A percentile compares a stretch with the other conserved stretches of the same genome.
Conservation (phyloP, 495 filamentous ascomycete genomes). For the Saxophila tyrrhenica region DNA sequence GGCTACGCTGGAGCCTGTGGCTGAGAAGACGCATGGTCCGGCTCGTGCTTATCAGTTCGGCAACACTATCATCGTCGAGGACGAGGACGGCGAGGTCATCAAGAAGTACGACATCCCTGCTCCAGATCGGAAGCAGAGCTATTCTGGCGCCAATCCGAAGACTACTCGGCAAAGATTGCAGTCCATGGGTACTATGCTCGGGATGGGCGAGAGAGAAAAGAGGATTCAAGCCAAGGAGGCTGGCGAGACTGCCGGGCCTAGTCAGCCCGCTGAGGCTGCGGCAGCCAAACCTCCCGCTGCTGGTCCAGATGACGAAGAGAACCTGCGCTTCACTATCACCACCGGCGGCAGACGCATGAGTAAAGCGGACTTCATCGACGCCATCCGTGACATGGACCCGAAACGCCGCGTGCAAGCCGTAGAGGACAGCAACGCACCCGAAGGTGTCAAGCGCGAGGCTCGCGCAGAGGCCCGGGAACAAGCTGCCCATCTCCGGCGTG, state of each 20-base stretch:
- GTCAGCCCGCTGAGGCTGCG: conserved; percentile 33
- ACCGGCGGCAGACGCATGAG: conserved; percentile 68
- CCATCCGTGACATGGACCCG: conserved; percentile 71
- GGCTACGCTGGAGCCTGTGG: conserved; percentile 10
- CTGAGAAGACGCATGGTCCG: conserved; percentile 34
- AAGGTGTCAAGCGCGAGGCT: conserved; percentile 43
- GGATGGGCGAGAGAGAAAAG: conserved; percentile 23
- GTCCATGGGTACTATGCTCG: conserved; percentile 54
- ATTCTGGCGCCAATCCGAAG: conserved; percentile 17
- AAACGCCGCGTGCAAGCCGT: conserved; percentile 60
- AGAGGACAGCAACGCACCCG: conserved; percentile 53
- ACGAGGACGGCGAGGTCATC: conserved; percentile 93
- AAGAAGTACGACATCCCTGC: conserved; percentile 86
- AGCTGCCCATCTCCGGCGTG: conserved; percentile 23
- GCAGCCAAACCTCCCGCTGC: conserved; percentile 56
- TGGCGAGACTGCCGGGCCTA: conserved; percentile 4
- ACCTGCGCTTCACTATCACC: conserved; percentile 77
- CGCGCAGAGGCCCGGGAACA: conserved; percentile 44
- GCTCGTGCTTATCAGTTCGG: conserved; percentile 93
- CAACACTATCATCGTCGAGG: conserved; percentile 95
- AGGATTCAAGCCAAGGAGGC: conserved; percentile 17
- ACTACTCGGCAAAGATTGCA: conserved; percentile 39
- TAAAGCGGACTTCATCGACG: conserved; percentile 81
- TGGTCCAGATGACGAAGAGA: conserved; percentile 27
- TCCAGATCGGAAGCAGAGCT: conserved; percentile 18